Conservation (phyloP, 2,329 filamentous ascomycete genomes). For the Basipetospora chlamydospora region DNA sequence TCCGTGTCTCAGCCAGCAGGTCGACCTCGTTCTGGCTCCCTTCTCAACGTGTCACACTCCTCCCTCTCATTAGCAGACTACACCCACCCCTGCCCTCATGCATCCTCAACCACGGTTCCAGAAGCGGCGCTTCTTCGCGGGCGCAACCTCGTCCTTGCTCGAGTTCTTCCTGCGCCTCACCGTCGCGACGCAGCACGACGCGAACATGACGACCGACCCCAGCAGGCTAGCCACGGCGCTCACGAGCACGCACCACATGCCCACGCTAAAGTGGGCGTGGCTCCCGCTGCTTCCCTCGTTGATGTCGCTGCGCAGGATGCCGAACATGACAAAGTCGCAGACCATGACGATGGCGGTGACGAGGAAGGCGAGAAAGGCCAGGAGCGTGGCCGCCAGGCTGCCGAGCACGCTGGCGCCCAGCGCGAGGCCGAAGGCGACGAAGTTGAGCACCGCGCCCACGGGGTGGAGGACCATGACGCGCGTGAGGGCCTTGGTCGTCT, state of each 20-base stretch:
- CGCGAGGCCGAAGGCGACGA: constrained; percentile 43
- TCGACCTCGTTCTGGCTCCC: neutral
- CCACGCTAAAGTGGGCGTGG: constrained; percentile 35
- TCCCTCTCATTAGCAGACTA: too few species aligned
- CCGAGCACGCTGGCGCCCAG: constrained; percentile 35
- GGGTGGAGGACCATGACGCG: constrained; percentile 49
- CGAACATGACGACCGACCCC: constrained; percentile 41
- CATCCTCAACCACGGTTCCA: neutral
- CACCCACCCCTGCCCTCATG: too few species aligned
- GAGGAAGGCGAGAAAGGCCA: constrained; percentile 34
- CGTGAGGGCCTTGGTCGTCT: constrained; percentile 35
- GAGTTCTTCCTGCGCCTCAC: constrained; percentile 16
- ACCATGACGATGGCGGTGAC: constrained; percentile 31
- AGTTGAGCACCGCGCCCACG: constrained; percentile 39
- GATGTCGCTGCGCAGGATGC: constrained; percentile 36
- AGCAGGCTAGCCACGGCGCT: constrained; percentile 39
- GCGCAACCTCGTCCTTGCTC: neutral
- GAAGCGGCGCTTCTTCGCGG: neutral
- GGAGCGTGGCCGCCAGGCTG: constrained; percentile 32
- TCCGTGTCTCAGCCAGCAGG: too few species aligned
- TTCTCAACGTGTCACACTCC: neutral
- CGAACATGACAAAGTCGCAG: constrained; percentile 44
- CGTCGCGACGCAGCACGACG: constrained; percentile 45
- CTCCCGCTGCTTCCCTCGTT: constrained; percentile 25
- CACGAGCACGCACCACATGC: constrained; percentile 44